These are phyloP conservation scores for Tetrahymena malaccensis DNA, from an alignment of 73 alveolate species.

Conservation along the genomic window DNA sequence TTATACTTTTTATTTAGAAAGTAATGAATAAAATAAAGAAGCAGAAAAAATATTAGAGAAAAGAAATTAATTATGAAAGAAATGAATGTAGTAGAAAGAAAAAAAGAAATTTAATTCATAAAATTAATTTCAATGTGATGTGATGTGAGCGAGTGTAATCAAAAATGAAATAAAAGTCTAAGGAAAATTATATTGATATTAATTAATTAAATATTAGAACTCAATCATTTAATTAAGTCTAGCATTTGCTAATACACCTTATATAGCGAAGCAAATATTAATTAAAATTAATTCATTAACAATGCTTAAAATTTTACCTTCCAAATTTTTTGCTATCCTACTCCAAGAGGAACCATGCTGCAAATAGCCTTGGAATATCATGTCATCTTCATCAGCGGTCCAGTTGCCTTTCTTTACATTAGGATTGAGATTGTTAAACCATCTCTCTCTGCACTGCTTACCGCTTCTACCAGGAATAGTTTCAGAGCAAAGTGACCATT, in stretches of 20 bases:
- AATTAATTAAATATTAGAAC: too few relatives aligned
- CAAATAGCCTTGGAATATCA: constrained; percentile 27
- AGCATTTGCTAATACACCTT: not conserved
- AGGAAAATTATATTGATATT: not conserved
- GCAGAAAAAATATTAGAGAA: too few relatives aligned
- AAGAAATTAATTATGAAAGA: too few relatives aligned
- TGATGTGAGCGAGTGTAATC: too few relatives aligned
- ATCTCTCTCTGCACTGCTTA: constrained; percentile 93
- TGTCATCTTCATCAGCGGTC: constrained; percentile 49
- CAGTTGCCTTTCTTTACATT: constrained; percentile 82
- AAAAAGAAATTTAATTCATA: too few relatives aligned
- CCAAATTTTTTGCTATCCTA: constrained; percentile 35
- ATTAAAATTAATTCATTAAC: not conserved
- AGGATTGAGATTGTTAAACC: constrained; percentile 92
- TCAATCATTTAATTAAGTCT: not conserved
- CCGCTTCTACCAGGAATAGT: constrained; percentile 77
- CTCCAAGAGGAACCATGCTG: constrained; percentile 32
- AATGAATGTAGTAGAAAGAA: too few relatives aligned
- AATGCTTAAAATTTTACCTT: not conserved
- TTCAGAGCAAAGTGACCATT: constrained; percentile 68
- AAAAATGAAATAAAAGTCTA: too few relatives aligned
- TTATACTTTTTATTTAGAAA: too few relatives aligned
- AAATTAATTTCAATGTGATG: too few relatives aligned
- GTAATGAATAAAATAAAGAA: too few relatives aligned
- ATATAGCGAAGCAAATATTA: not conserved